Conservation (phyloP, 2,329 filamentous ascomycete species). For the Neonectria faginata region DNA sequence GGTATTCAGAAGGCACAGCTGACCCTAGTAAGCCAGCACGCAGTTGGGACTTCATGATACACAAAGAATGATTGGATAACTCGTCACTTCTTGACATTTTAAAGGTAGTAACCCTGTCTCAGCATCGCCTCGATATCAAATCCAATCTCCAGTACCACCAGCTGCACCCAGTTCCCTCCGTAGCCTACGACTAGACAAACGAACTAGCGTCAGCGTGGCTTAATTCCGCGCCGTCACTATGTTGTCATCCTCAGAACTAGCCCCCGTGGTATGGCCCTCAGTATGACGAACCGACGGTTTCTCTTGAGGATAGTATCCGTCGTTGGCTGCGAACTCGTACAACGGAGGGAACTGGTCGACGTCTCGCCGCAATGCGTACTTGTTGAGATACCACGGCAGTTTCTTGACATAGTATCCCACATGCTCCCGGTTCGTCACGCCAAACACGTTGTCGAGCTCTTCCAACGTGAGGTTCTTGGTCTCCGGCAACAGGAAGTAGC, state of each 20-base stretch:
- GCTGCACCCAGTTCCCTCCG: neutral
- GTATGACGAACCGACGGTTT: neutral
- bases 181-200: neutral
- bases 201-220: neutral
- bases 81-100: no score
- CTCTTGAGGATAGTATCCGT: neutral
- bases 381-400: neutral
- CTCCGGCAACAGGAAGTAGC: conserved; percentile 63
- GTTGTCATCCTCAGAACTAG: neutral
- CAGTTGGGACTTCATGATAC: no score
- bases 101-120: neutral
- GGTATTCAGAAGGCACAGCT: no score
- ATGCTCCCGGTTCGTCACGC: conserved; percentile 54
- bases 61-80: no score
- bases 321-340: neutral
- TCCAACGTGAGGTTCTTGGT: conserved; percentile 64
- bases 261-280: neutral
- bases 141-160: neutral
- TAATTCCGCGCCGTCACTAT: neutral
- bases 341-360: neutral
- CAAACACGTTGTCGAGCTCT: conserved; percentile 63
- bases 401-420: conserved; percentile 53
- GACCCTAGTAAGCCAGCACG: no score
- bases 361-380: neutral
- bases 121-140: neutral